Percentiles rank a stretch among this genome's conserved stretches.
These are phyloP conservation scores for Terana coerulea DNA, from an alignment of 768 basidiomycete species.

Conservation along the genomic window DNA sequence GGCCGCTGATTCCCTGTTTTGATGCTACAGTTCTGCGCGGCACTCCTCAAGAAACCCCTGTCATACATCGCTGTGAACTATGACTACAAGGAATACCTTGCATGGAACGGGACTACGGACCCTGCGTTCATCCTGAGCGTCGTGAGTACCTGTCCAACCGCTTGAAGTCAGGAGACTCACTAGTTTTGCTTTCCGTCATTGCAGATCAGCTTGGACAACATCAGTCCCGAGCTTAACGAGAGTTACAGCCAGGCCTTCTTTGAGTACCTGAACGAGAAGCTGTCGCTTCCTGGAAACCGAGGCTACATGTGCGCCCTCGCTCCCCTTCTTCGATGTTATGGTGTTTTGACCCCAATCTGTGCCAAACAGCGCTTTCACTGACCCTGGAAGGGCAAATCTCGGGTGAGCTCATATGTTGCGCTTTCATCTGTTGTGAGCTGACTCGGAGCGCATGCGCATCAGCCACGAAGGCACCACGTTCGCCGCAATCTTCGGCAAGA, in stretches of 20 bases:
- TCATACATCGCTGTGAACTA: conserved; percentile 50
- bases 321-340: not conserved
- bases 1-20: not conserved
- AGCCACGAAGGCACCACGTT: conserved; percentile 46
- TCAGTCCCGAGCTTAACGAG: conserved; percentile 44
- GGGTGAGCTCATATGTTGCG: conserved; percentile 36
- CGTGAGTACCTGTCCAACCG: conserved; percentile 36
- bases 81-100: conserved; percentile 54
- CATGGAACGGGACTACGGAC: conserved; percentile 60
- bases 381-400: conserved; percentile 47
- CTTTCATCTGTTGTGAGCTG: not conserved
- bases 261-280: conserved; percentile 48
- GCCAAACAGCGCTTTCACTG: conserved; percentile 38
- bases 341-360: not conserved
- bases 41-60: conserved; percentile 53
- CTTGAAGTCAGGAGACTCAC: no score
- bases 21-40: conserved; percentile 43
- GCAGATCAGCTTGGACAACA: conserved; percentile 56
- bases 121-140: conserved; percentile 58
- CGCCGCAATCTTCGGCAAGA: conserved; percentile 35
- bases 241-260: conserved; percentile 54
- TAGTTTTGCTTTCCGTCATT: no score
- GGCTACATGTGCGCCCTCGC: conserved; percentile 52
- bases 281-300: conserved; percentile 46
- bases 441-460: not conserved